These are phyloP conservation scores for Neofusicoccum ribis DNA, from an alignment of 2,329 filamentous ascomycete species.

Conservation along the genomic window DNA sequence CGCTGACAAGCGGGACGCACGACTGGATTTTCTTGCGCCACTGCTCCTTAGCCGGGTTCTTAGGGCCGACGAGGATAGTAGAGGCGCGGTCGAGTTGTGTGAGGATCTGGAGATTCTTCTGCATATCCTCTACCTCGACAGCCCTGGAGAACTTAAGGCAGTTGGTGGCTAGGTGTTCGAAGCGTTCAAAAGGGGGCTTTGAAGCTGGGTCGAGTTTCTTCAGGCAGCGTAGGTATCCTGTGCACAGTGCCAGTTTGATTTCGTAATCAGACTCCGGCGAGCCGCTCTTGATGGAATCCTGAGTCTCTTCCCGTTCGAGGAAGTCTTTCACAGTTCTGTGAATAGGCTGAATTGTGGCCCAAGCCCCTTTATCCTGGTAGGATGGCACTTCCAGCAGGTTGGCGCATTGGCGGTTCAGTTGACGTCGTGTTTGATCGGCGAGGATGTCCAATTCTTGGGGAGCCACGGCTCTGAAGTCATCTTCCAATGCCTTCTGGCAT, in stretches of 20 bases:
- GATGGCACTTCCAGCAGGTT: conserved; percentile 22
- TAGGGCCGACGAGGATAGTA: neutral
- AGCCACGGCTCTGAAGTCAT: neutral
- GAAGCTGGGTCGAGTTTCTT: neutral
- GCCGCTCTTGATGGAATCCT: neutral
- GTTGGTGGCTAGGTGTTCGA: neutral
- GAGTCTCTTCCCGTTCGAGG: neutral
- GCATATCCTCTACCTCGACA: neutral
- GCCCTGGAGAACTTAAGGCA: neutral
- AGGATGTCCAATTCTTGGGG: neutral
- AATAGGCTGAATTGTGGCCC: conserved; percentile 18
- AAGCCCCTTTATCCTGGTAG: neutral
- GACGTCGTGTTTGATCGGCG: neutral
- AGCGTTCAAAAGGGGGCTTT: neutral
- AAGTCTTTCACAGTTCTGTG: conserved; percentile 25
- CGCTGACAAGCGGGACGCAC: neutral
- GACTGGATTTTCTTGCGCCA: conserved; percentile 1
- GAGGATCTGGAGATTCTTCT: conserved; percentile 1
- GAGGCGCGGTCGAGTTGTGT: neutral
- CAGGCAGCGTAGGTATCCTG: conserved; percentile 6
- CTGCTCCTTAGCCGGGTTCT: neutral
- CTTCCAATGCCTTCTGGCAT: conserved; percentile 7
- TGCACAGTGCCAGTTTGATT: neutral
- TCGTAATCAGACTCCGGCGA: neutral
- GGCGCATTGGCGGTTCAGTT: conserved; percentile 22